Evolutionary conservation across 345 rosid species (phyloP).

Genomic region (Brassica carinata): DNA sequence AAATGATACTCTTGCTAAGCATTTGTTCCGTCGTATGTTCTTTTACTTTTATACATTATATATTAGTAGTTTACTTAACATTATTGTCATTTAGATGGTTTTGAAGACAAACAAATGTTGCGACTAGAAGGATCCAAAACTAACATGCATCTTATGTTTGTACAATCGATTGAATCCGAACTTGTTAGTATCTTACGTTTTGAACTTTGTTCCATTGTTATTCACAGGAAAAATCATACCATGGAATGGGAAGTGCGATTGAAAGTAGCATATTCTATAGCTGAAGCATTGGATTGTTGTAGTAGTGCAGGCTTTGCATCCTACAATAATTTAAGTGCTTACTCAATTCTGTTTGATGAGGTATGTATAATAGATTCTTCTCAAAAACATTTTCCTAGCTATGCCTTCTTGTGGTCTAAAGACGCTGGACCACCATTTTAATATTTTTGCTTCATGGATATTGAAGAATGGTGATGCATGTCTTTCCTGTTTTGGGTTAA

Average conservation of each 20-base stretch:
- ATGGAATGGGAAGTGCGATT: constrained; percentile 80
- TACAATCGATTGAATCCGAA: not conserved
- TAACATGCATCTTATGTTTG: not conserved
- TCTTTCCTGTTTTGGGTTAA: constrained; percentile 90
- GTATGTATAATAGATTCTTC: constrained; percentile 38
- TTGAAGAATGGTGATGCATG: constrained; percentile 82
- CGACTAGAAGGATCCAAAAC: not conserved
- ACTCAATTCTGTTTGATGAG: constrained; percentile 87
- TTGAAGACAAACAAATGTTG: not conserved
- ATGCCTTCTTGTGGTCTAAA: not conserved
- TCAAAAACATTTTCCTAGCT: constrained; percentile 1
- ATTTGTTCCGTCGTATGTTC: constrained; percentile 77
- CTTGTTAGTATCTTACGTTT: not conserved
- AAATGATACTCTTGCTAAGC: constrained; percentile 81
- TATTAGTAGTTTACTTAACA: not conserved
- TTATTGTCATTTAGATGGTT: not conserved
- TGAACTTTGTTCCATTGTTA: constrained; percentile 20
- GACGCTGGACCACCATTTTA: not conserved
- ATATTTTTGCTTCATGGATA: not conserved
- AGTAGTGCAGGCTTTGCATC: constrained; percentile 61
- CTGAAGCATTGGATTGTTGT: constrained; percentile 83
- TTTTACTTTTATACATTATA: not conserved
- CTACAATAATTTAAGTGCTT: constrained; percentile 80
- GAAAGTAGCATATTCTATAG: constrained; percentile 68
- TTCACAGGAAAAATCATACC: constrained; percentile 71